Conservation (phyloP, 176 grass and related monocot genomes). For the Musa itinerans region DNA sequence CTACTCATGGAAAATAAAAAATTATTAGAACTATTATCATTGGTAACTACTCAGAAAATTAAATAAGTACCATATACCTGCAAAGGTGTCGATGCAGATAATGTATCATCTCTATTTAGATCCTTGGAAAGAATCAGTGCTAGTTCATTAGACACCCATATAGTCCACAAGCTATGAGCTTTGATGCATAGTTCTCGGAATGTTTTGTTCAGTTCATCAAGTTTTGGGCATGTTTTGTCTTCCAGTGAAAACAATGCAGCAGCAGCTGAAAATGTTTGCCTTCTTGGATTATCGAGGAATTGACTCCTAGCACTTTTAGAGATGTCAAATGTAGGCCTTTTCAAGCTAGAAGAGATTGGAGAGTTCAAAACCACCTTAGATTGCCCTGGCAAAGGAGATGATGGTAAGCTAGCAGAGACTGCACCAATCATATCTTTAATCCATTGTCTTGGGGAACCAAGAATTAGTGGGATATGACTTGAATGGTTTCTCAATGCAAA, state of each 20-base stretch:
- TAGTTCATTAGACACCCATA: slow-evolving; percentile 79
- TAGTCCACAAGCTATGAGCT: slow-evolving; percentile 76
- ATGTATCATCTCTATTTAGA: slow-evolving; percentile 77
- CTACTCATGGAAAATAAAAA: too few species aligned
- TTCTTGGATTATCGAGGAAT: slow-evolving; percentile 51
- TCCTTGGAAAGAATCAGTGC: slow-evolving; percentile 60
- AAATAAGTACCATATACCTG: slow-evolving; percentile 35
- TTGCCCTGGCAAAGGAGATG: slow-evolving; percentile 48
- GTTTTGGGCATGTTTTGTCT: slow-evolving; percentile 63
- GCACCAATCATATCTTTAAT: slow-evolving; percentile 46
- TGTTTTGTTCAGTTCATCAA: slow-evolving; percentile 79
- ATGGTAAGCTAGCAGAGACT: slow-evolving; percentile 35
- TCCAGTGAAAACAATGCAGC: slow-evolving; percentile 63
- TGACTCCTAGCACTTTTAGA: slow-evolving; percentile 59
- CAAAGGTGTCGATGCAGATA: slow-evolving; percentile 65
- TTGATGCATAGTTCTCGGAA: slow-evolving; percentile 60
- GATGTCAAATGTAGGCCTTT: slow-evolving; percentile 62
- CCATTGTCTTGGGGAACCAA: slow-evolving; percentile 85
- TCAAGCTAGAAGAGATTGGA: slow-evolving; percentile 37
- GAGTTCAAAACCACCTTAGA: slow-evolving; percentile 41
- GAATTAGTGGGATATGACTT: slow-evolving; percentile 81
- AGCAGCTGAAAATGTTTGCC: slow-evolving; percentile 78
- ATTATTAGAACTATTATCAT: too few species aligned
- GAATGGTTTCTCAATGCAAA: slow-evolving; percentile 93
- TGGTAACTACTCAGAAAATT: too few species aligned